Evolutionary conservation across 148 eudicot species (phyloP).

Genomic region (Dianthus caryophyllus): DNA sequence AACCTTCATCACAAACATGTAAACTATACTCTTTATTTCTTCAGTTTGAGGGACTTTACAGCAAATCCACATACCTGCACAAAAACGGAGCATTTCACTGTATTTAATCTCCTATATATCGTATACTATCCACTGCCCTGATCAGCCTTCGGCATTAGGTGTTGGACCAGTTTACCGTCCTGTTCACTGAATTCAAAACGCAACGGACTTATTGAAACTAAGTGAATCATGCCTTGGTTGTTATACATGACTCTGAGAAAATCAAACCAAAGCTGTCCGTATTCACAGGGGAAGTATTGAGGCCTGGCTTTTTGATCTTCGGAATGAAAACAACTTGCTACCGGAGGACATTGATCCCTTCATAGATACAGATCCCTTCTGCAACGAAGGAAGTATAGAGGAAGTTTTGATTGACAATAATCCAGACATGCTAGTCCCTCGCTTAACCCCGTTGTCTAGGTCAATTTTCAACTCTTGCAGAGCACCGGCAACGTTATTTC

Average conservation of each 20-base stretch:
- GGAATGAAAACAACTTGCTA: conserved; percentile 35
- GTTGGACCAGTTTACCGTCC: background rate
- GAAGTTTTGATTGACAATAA: conserved; percentile 28
- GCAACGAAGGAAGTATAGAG: conserved; percentile 38
- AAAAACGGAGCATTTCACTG: background rate
- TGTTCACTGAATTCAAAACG: background rate
- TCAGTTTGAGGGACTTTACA: conserved; percentile 1
- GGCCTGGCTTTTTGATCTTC: conserved; percentile 44
- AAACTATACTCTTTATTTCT: conserved; percentile 5
- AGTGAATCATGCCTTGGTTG: conserved; percentile 15
- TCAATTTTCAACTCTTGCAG: conserved; percentile 11
- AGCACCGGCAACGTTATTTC: conserved; percentile 6
- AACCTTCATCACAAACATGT: conserved; percentile 4
- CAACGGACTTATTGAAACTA: background rate
- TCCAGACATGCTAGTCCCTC: conserved; percentile 28
- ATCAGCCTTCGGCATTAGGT: conserved; percentile 12
- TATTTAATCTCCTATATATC: conserved; percentile 3
- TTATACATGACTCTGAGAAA: background rate
- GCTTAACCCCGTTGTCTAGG: conserved; percentile 20
- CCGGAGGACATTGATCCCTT: conserved; percentile 53
- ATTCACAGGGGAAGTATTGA: conserved; percentile 36
- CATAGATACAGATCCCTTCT: conserved; percentile 43
- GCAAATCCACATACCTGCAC: conserved; percentile 5
- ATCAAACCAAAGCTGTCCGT: background rate
- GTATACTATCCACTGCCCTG: background rate